These are phyloP conservation scores for Nicotiana benthamiana DNA, from an alignment of 257 asterid genomes.

Conservation along the genomic window DNA sequence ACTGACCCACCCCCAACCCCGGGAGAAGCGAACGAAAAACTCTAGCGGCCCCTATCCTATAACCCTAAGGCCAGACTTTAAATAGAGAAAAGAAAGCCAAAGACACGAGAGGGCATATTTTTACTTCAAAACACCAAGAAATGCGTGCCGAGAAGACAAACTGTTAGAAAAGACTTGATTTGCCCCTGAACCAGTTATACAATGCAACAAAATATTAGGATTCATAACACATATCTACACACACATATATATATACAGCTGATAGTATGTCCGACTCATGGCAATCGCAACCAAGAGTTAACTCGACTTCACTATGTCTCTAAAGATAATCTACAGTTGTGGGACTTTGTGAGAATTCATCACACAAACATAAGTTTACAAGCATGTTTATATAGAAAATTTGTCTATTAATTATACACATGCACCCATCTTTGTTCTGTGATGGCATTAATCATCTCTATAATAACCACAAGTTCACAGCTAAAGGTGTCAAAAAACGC, in stretches of 20 bases:
- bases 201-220: not conserved
- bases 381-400: not conserved
- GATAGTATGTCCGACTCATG: not conserved
- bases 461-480: not conserved
- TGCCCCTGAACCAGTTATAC: not conserved
- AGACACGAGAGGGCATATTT: not conserved
- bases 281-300: not conserved
- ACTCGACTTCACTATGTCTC: not conserved
- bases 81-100: not conserved
- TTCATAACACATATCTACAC: not conserved
- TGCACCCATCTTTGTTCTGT: not conserved
- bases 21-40: no score
- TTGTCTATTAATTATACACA: not conserved
- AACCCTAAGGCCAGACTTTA: not conserved
- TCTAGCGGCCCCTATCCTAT: no score
- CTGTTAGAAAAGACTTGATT: not conserved
- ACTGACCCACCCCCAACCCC: no score
- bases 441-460: not conserved
- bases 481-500: not conserved
- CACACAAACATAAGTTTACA: not conserved
- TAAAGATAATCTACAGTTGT: not conserved
- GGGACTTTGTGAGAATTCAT: not conserved
- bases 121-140: not conserved
- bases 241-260: not conserved
- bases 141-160: not conserved